phyloP scores from a whole-genome alignment of 371 early-diverging fungal species.

The Cokeromyces recurvatus region DNA sequence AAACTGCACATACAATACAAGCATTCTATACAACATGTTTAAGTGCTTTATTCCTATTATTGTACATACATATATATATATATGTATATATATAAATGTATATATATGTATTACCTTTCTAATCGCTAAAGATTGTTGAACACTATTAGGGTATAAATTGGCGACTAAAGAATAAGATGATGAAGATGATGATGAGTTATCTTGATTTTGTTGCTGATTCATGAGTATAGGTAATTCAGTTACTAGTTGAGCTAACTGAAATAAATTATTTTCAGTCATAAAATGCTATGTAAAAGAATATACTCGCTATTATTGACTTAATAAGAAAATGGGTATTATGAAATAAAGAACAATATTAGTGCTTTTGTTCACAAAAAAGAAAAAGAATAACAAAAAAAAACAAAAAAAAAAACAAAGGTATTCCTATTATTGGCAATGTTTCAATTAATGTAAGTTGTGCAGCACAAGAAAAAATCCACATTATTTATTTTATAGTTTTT shows the following conservation, averaged over 20 bases:
- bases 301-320: too few relatives aligned
- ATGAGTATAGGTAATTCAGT: constrained; percentile 22
- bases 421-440: constrained; percentile 13
- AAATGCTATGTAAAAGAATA: constrained; percentile 2
- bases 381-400: too few relatives aligned
- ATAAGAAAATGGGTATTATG: too few relatives aligned
- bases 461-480: background rate
- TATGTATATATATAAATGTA: background rate
- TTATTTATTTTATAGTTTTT: too few relatives aligned
- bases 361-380: background rate
- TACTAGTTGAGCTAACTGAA: constrained; percentile 44
- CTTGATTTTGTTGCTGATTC: background rate
- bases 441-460: background rate
- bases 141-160: constrained; percentile 9
- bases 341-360: background rate
- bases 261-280: constrained; percentile 13
- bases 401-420: too few relatives aligned
- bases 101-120: constrained; percentile 3
- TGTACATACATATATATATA: too few relatives aligned
- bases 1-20: constrained; percentile 45
- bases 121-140: constrained; percentile 13
- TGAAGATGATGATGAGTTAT: constrained; percentile 9
- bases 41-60: background rate
- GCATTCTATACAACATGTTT: constrained; percentile 34
- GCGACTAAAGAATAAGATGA: too few relatives aligned